Evolutionary conservation across 805 yeast species (phyloP), one percentile per base, ranked within the genome.

Genomic region (Kodamaea kaohsiungensis): DNA sequence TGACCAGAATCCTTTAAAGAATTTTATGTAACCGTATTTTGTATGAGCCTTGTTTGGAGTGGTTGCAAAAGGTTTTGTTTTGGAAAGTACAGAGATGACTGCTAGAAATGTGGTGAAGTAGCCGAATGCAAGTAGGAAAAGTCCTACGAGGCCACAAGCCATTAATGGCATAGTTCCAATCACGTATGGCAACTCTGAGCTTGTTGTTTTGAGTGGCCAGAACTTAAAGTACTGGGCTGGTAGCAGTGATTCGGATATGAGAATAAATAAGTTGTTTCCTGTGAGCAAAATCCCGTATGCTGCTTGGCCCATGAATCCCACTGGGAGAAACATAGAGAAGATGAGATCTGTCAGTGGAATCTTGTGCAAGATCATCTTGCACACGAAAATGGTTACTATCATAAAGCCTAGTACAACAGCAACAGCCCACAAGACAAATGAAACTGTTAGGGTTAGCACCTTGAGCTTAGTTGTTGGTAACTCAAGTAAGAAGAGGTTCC

Each of bases 261-360:
- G 43, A 39, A 61, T 15, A 61, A 63, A 53, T 48, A 66, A 61
- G 61, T 83, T 80, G 22, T 69, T 61, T 7, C 89, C 86, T 56
- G 84, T 70, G 48, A 81, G 68, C 58, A 86, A 69, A 10, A 88
- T 77, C 2, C 89, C 89, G 67, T 76, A 89, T 1, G 89, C 80
- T 1, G 93, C 96, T 69, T 91, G 97, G 15, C 97, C 97, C 64
- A 88, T 67, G 42, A 91, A 86, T 7, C 97, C 97, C 45, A 91
- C 73, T 1, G 96, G 91, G 49, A 90, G 78, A 64, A 91, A 89
- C 47, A 84, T 71, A 13, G 91, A 79, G 65, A 87, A 86, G 1
- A 87, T 78, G 46, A 71, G 61, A 6, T 69, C 65, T 52, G 83
- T 78, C 6, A 77, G 72, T 1, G 96, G 92, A 19, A 86, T 68